Conservation (phyloP, 495 filamentous ascomycete genomes). For the Neurospora pannonica region DNA sequence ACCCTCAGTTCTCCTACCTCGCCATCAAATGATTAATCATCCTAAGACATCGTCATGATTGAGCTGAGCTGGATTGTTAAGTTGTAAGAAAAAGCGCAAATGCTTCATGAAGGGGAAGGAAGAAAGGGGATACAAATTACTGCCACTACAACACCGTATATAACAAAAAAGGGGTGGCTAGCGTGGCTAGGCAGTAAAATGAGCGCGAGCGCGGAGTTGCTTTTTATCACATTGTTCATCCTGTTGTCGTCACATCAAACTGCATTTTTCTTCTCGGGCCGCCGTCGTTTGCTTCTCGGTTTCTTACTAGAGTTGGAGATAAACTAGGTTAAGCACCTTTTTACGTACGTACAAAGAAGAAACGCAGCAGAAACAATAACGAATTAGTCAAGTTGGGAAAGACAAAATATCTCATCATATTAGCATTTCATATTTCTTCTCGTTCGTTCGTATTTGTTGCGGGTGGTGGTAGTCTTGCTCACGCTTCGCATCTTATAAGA, state of each 20-base stretch:
- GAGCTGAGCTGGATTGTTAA: background rate
- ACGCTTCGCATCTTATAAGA: background rate
- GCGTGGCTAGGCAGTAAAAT: background rate
- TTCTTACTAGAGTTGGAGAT: background rate
- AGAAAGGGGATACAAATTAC: background rate
- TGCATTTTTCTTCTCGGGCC: background rate
- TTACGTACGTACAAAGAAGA: background rate
- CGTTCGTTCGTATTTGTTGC: background rate
- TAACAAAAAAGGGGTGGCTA: background rate
- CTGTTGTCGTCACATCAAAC: background rate
- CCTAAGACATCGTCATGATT: background rate
- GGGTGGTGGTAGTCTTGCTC: background rate
- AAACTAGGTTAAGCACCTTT: background rate
- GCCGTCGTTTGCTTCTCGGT: background rate
- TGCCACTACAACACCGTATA: background rate
- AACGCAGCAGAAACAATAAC: background rate
- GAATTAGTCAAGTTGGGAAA: background rate
- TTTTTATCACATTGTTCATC: background rate
- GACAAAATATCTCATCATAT: background rate
- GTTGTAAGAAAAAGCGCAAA: background rate
- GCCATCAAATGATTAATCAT: slow-evolving; percentile 22
- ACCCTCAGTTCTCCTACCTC: slow-evolving; percentile 22
- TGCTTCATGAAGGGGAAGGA: background rate
- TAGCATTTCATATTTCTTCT: background rate
- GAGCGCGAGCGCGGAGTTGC: background rate